A percentile compares a stretch with the other conserved stretches of the same genome.
phyloP scores from a whole-genome alignment of 257 asterid species.

The Nicotiana otophora region DNA sequence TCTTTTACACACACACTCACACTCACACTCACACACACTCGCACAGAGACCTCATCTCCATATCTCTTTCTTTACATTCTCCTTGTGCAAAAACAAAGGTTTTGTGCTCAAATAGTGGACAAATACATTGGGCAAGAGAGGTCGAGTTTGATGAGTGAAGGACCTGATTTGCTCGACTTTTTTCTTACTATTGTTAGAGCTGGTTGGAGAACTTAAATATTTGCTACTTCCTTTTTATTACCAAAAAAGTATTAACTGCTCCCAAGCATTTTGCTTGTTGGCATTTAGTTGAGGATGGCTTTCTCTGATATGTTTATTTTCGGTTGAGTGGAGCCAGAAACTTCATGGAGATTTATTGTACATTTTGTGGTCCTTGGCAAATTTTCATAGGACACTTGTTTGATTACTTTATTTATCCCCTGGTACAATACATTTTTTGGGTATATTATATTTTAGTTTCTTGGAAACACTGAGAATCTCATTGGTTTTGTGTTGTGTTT shows the following conservation, averaged over 20 bases:
- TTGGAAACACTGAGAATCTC: not conserved
- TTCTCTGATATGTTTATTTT: not conserved
- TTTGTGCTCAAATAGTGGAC: not conserved
- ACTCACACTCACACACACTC: not conserved
- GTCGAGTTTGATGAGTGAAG: not conserved
- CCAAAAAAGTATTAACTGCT: not conserved
- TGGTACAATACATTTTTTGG: not conserved
- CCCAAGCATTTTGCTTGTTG: not conserved
- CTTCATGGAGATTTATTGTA: not conserved
- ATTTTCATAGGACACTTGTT: not conserved
- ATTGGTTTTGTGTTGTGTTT: conserved; percentile 3
- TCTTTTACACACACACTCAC: too few species aligned
- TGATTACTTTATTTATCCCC: not conserved
- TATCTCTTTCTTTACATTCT: not conserved
- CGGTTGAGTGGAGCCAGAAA: not conserved
- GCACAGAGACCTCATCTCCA: not conserved
- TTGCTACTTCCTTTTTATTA: not conserved
- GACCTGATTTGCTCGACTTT: not conserved
- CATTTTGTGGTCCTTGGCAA: not conserved
- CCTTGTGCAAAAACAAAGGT: not conserved
- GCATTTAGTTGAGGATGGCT: not conserved
- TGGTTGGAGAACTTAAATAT: not conserved
- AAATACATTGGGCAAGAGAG: not conserved
- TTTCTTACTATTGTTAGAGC: not conserved
- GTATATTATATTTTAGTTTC: not conserved